A percentile compares a stretch with the other conserved stretches of the same genome.
Conservation (phyloP, 768 basidiomycete genomes). For the Phylloporus sp. region DNA sequence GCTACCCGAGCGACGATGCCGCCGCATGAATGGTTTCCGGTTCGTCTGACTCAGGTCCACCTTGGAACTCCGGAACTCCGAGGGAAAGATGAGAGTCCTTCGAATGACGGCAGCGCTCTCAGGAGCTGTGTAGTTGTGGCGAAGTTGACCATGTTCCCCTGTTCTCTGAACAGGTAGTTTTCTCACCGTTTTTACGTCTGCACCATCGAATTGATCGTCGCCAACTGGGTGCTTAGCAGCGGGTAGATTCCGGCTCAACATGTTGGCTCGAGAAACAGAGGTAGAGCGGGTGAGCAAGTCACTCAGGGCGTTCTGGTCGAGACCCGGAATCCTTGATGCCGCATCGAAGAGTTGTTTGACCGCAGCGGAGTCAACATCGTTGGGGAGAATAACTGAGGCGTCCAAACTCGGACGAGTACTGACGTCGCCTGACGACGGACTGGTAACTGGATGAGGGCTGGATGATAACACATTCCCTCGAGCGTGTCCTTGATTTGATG, state of each 20-base stretch:
- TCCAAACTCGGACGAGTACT: constrained; percentile 23
- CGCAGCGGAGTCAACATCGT: constrained; percentile 45
- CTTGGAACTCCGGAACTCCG: constrained; percentile 56
- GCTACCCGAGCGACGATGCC: constrained; percentile 61
- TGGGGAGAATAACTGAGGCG: constrained; percentile 18
- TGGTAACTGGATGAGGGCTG: constrained; percentile 10
- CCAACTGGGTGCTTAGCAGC: constrained; percentile 26
- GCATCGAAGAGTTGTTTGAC: constrained; percentile 74
- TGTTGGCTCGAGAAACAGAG: constrained; percentile 50
- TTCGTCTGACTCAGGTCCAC: constrained; percentile 52
- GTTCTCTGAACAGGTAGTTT: constrained; percentile 21
- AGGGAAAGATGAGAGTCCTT: constrained; percentile 76
- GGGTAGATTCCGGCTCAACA: constrained; percentile 10
- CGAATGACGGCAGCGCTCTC: constrained; percentile 56
- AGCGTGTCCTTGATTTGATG: constrained; percentile 28
- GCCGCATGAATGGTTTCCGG: constrained; percentile 47
- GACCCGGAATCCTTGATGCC: constrained; percentile 67
- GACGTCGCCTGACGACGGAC: constrained; percentile 11
- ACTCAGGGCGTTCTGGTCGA: constrained; percentile 68
- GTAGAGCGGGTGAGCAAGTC: constrained; percentile 70
- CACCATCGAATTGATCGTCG: constrained; percentile 30
- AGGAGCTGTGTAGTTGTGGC: constrained; percentile 31
- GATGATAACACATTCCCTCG: constrained; percentile 32
- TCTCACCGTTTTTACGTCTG: constrained; percentile 28
- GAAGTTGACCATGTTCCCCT: constrained; percentile 24